Evolutionary conservation across 1,139 yeast genomes (phyloP).

Genomic region (Kurtzmaniella natalensis): DNA sequence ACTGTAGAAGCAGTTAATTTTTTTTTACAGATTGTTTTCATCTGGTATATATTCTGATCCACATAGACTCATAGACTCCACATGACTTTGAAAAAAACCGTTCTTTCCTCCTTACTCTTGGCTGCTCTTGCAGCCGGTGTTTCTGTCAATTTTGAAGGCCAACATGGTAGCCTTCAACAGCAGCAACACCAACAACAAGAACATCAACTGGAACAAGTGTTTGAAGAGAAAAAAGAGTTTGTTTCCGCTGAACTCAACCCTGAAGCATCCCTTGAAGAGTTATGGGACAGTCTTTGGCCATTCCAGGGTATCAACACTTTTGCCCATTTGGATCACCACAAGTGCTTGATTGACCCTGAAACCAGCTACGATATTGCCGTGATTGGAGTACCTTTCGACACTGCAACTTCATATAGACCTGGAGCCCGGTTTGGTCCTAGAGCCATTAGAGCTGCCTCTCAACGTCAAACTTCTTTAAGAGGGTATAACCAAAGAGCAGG

Average conservation of each 20-base stretch:
- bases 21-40: no score
- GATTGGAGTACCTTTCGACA: slow-evolving; percentile 75
- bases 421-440: slow-evolving; percentile 83
- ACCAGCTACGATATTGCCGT: slow-evolving; percentile 58
- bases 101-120: no score
- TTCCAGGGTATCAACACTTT: slow-evolving; percentile 68
- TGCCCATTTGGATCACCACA: slow-evolving; percentile 61
- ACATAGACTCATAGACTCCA: no score
- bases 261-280: slow-evolving; percentile 39
- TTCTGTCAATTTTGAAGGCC: no score
- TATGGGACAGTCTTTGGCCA: slow-evolving; percentile 67
- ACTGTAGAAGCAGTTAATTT: no score
- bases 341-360: slow-evolving; percentile 50
- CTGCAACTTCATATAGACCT: slow-evolving; percentile 68
- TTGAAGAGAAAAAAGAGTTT: no score
- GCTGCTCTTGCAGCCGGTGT: no score
- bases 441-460: slow-evolving; percentile 69
- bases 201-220: slow-evolving; percentile 3
- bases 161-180: no score
- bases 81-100: no score
- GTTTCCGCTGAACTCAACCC: no score
- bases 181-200: slow-evolving; percentile 4
- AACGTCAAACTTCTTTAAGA: slow-evolving; percentile 60
- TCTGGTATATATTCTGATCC: no score
- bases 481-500: slow-evolving; percentile 68